phyloP scores from a whole-genome alignment of 1,284 basidiomycete species.

The Irpex lacteus region DNA sequence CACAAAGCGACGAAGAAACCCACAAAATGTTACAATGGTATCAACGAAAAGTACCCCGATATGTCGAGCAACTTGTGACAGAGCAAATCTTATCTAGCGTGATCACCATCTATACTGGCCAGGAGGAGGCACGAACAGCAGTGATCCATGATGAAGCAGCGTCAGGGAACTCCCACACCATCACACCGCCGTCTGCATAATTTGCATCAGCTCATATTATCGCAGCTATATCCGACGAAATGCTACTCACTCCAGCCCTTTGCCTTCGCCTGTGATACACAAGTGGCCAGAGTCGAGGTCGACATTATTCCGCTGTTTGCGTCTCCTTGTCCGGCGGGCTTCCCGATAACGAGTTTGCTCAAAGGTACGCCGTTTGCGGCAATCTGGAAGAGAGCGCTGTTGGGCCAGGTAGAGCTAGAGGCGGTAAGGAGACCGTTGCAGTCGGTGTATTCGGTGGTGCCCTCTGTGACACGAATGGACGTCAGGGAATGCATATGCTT shows the following conservation, averaged over 20 bases:
- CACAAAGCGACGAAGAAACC: too few species aligned
- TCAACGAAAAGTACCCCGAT: not conserved
- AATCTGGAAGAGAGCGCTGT: slow-evolving; percentile 59
- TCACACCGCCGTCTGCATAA: slow-evolving; percentile 46
- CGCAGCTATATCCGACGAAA: slow-evolving; percentile 5
- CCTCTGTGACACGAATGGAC: slow-evolving; percentile 37
- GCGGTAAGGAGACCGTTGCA: slow-evolving; percentile 51
- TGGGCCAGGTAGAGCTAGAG: slow-evolving; percentile 50
- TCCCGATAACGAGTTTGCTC: slow-evolving; percentile 57
- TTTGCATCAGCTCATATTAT: not conserved
- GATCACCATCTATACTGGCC: slow-evolving; percentile 21
- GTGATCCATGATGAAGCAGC: slow-evolving; percentile 48
- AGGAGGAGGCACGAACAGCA: slow-evolving; percentile 27
- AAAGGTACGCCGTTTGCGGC: slow-evolving; percentile 49
- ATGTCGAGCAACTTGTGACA: too few species aligned
- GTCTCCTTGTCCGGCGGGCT: slow-evolving; percentile 51
- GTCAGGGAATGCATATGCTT: too few species aligned
- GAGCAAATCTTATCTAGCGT: not conserved
- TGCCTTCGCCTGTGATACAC: slow-evolving; percentile 50
- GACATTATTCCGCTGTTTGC: slow-evolving; percentile 59
- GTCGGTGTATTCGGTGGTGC: slow-evolving; percentile 53
- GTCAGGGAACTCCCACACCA: slow-evolving; percentile 40
- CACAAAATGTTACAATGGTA: too few species aligned
- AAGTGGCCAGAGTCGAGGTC: slow-evolving; percentile 49
- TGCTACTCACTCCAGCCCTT: slow-evolving; percentile 53